Percentiles rank a stretch among this genome's conserved stretches.
phyloP scores from a whole-genome alignment of 2,329 filamentous ascomycete genomes.

The Ambrosiella beaveri region DNA sequence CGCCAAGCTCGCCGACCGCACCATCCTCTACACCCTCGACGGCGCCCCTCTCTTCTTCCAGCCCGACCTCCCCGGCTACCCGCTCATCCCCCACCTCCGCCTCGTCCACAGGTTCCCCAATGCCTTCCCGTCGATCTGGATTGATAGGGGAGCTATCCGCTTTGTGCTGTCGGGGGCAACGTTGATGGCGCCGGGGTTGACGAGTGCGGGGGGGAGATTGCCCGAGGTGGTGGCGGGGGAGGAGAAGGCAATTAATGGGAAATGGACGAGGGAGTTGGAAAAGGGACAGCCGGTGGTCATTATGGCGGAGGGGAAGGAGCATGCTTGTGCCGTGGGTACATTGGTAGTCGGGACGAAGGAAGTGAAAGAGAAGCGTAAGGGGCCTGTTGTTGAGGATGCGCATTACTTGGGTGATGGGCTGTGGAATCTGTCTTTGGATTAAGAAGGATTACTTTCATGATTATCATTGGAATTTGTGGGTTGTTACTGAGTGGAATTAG shows the following conservation, averaged over 20 bases:
- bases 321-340: conserved; percentile 75
- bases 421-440: conserved; percentile 53
- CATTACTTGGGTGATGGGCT: conserved; percentile 90
- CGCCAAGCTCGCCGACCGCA: conserved; percentile 83
- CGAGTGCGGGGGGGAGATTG: conserved; percentile 62
- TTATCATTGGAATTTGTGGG: background rate
- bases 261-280: conserved; percentile 50
- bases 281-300: conserved; percentile 77
- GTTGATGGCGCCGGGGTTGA: conserved; percentile 90
- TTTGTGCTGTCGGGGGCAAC: conserved; percentile 89
- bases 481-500: too few relatives aligned
- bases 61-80: conserved; percentile 42
- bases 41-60: conserved; percentile 78
- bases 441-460: conserved; percentile 8
- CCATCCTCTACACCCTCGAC: conserved; percentile 73
- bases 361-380: conserved; percentile 88
- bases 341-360: conserved; percentile 75
- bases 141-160: conserved; percentile 89
- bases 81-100: conserved; percentile 70
- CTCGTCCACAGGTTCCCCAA: conserved; percentile 81
- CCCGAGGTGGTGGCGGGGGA: conserved; percentile 36
- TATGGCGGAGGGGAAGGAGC: conserved; percentile 80
- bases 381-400: conserved; percentile 79
- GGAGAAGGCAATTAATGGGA: conserved; percentile 30
- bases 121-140: conserved; percentile 68